These are phyloP conservation scores for Zygosaccharomyces sapae DNA, from an alignment of 1,139 yeast genomes.

Conservation along the genomic window DNA sequence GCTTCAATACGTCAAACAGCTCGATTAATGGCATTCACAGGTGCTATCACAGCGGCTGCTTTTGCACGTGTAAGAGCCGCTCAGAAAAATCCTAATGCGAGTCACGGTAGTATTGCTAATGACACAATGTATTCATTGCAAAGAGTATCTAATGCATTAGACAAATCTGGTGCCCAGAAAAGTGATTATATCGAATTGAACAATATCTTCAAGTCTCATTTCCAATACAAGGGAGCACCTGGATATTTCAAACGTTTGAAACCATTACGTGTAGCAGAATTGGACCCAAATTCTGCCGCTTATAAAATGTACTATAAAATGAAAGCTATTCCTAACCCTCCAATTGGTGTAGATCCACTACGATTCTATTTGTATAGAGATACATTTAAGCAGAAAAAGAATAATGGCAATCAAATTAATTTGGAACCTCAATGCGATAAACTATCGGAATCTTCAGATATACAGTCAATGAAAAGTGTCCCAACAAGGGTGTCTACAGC, in stretches of 20 bases:
- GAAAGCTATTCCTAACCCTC: conserved; percentile 12
- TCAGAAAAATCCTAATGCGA: conserved; percentile 11
- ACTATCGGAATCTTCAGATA: background rate
- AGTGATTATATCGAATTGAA: conserved; percentile 11
- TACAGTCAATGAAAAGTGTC: background rate
- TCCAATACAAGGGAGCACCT: conserved; percentile 8
- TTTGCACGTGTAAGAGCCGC: conserved; percentile 9
- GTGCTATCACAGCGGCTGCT: conserved; percentile 12
- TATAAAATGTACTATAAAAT: conserved; percentile 13
- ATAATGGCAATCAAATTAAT: background rate
- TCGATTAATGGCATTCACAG: conserved; percentile 9
- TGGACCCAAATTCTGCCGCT: conserved; percentile 10
- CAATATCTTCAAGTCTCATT: conserved; percentile 10
- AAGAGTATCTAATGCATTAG: conserved; percentile 10
- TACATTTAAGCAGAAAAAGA: background rate
- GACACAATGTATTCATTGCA: conserved; percentile 10
- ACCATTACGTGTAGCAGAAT: conserved; percentile 8
- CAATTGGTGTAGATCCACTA: conserved; percentile 6
- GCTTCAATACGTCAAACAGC: conserved; percentile 9
- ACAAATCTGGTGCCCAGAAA: conserved; percentile 6
- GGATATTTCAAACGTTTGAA: conserved; percentile 13
- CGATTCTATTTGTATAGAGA: conserved; percentile 2
- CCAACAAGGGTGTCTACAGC: conserved; percentile 4
- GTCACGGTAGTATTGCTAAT: conserved; percentile 16
- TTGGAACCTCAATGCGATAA: background rate